Base-by-base conservation (phyloP, 345 rosid species). In the Eucalyptus cladocalyx region DNA sequence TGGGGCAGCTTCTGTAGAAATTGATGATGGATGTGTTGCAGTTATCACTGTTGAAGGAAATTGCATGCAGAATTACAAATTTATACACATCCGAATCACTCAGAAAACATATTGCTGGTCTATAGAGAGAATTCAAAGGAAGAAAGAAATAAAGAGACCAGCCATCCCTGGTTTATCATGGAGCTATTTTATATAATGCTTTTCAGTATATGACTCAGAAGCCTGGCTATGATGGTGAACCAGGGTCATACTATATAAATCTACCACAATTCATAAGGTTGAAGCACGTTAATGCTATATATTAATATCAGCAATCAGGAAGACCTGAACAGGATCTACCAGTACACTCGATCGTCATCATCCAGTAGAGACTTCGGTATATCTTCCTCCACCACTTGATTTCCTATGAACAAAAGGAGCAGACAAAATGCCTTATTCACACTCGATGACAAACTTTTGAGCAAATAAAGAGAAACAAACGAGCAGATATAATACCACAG, bases 1-100 rank as follows among this genome's bases (percentile, higher is more conserved):
- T 88, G 76, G 93, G 88, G 89, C 95, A 94, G 92, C 92, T 94
- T 90, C 95, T 87, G 51, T 94, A 94, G 91, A 92, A 92, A 91
- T 92, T 90, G 88, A 94, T 92, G 81, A 94, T 94, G 58, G 95
- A 93, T 24, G 96, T 94, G 54, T 62, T 93, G 93, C 96, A 94
- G 87, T 92, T 94, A 89, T 94, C 94, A 91, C 96, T 94, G 94
- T 90, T 80, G 32, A 87, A 90, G 47, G 87, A 91, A 80, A 43
- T 89, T 13, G 88, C 60, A 58, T 48, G 51, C 85, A 34, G 60
- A 54, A 89, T 90, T 51, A 92, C 56, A 88, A 88, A 76, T 37
- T 28, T 28, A 81, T 49, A 76, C 47, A 85, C 37, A 62, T 51
- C 58, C 6, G 72, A 54, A 65, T 19, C 89, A 65, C 32, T 56